These are phyloP conservation scores for Chamaecyparis obtusa DNA, from an alignment of 75 land plant genomes.

Conservation along the genomic window DNA sequence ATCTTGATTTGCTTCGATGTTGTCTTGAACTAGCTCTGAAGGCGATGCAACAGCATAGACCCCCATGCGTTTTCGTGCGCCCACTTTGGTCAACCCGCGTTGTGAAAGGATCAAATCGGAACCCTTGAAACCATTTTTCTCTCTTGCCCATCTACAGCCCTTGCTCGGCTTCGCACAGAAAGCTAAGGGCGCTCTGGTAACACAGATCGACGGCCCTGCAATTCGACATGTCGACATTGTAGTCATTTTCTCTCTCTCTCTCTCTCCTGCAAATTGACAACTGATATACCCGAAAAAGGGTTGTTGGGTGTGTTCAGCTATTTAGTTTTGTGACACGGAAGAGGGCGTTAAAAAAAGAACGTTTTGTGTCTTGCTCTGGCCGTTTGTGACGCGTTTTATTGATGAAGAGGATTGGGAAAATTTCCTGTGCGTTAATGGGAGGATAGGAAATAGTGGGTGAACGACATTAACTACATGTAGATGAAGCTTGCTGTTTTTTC, in stretches of 20 bases:
- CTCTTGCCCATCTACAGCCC: not conserved
- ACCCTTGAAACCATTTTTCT: not conserved
- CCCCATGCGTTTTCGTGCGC: not conserved
- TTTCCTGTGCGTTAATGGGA: not conserved
- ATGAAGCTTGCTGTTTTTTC: not conserved
- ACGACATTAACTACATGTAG: not conserved
- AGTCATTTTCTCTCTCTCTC: not conserved
- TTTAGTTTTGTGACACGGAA: not conserved
- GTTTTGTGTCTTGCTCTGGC: not conserved
- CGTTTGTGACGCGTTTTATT: not conserved
- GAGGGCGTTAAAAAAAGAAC: not conserved
- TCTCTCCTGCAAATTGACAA: not conserved
- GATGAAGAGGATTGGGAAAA: not conserved
- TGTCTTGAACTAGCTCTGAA: not conserved
- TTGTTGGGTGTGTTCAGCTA: not conserved
- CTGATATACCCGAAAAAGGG: not conserved
- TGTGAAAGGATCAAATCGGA: not conserved
- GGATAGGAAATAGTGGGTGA: not conserved
- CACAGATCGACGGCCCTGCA: not conserved
- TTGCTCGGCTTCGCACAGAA: not conserved
- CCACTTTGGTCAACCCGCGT: not conserved
- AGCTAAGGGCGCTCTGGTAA: not conserved
- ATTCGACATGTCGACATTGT: conserved; percentile 1
- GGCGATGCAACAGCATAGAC: not conserved
- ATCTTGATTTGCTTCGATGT: not conserved